These are phyloP conservation scores for Suillus brevipes DNA, from an alignment of 768 basidiomycete genomes.

Conservation along the genomic window DNA sequence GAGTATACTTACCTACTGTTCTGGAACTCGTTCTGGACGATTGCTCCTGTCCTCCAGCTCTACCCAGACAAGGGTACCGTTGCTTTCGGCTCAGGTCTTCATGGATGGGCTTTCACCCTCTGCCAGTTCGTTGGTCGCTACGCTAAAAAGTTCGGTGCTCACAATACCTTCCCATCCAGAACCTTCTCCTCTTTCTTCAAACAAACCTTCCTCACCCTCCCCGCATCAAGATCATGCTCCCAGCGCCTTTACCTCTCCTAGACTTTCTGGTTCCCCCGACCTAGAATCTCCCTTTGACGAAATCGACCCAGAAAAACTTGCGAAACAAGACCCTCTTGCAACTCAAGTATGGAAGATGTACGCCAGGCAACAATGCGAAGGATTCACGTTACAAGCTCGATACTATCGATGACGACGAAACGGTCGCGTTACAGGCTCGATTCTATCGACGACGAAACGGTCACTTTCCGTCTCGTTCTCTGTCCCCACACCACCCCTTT, in stretches of 20 bases:
- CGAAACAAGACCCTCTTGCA: conserved; percentile 86
- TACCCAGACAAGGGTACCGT: conserved; percentile 98
- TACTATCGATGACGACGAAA: too few species aligned
- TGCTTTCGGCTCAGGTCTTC: conserved; percentile 98
- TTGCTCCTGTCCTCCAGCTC: conserved; percentile 95
- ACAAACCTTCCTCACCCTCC: conserved; percentile 38
- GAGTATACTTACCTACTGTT: conserved; percentile 94
- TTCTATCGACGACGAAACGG: too few species aligned
- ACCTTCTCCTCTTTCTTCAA: conserved; percentile 36
- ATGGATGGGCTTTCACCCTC: conserved; percentile 99
- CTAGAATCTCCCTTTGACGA: conserved; percentile 48
- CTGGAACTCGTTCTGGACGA: conserved; percentile 98
- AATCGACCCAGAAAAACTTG: conserved; percentile 62
- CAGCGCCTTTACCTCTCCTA: conserved; percentile 64
- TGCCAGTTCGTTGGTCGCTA: conserved; percentile 95
- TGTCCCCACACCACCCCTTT: too few species aligned
- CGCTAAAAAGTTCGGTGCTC: conserved; percentile 94
- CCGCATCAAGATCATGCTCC: conserved; percentile 34
- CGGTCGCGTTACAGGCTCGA: too few species aligned
- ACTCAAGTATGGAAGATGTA: conserved; percentile 99
- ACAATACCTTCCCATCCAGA: conserved; percentile 35
- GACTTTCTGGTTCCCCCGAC: conserved; percentile 68
- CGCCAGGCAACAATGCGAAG: conserved; percentile 77
- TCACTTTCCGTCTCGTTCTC: too few species aligned
- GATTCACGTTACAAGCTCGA: too few species aligned